Evolutionary conservation across 1,284 basidiomycete species (phyloP), one percentile per base, ranked within the genome.

Genomic region (Ustilago cynodontis): DNA sequence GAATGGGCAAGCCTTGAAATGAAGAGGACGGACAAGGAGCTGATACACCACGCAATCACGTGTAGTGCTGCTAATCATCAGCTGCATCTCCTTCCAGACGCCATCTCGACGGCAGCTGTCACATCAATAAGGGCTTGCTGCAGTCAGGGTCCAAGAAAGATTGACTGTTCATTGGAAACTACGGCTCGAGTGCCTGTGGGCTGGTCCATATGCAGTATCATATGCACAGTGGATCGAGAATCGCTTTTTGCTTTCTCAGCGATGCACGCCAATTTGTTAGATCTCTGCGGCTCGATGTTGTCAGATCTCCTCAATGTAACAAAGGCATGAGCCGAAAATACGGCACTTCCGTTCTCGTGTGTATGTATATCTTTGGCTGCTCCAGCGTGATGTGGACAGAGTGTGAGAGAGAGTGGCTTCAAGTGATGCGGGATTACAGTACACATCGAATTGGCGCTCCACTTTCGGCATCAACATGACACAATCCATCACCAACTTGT

Each of bases 231-330:
- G 45, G 22, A 26, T 49, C 41, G 41, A 43, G 7, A 43, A n/a
- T 28, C 47, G 26, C 26, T 22, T 9, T 70, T 70, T 71, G 68
- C 68, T 65, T 71, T 29, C 63, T 71, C 68, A 62, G 68, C 68
- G 41, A 41, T 65, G 63, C 58, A 71, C 65, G 49, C 8, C 14
- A 24, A 1, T 11, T 11, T 62, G 65, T 62, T 61, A 68, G 59
- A 58, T 24, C 43, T n/a, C n/a, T n/a, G n/a, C n/a, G n/a, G n/a
- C n/a, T n/a, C n/a, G n/a, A n/a, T n/a, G n/a, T n/a, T 33, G 39
- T 14, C n/a, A 41, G n/a, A 41, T 20, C n/a, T n/a, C n/a, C n/a
- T n/a, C n/a, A n/a, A n/a, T 16, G 13, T 14, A 41, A 14, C 13
- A 41, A 16, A n/a, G n/a, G n/a, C n/a, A n/a, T n/a, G n/a, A n/a